Conservation (phyloP, 108 stramenopile species). For the Cyclostephanos tholiformis region DNA sequence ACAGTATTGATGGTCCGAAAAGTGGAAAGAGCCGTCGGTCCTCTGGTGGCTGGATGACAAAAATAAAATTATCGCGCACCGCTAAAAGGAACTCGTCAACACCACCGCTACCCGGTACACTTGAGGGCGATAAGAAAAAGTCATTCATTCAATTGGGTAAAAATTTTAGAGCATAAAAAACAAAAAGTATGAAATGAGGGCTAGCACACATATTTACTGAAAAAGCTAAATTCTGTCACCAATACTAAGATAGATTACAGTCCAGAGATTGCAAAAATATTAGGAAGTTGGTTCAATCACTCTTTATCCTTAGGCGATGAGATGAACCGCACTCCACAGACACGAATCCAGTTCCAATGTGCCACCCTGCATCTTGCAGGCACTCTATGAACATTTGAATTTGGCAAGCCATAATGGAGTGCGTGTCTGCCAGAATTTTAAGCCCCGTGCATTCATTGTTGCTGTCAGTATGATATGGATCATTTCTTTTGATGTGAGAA, state of each 20-base stretch:
- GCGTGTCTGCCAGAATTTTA: conserved; percentile 3
- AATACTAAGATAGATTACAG: too few relatives aligned
- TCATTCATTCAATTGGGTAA: conserved; percentile 24
- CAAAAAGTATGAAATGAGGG: neutral
- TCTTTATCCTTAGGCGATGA: conserved; percentile 14
- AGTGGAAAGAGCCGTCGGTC: conserved; percentile 14
- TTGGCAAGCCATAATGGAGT: conserved; percentile 13
- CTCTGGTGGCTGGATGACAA: conserved; percentile 32
- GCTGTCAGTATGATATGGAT: neutral
- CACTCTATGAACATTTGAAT: conserved; percentile 26
- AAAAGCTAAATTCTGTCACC: too few relatives aligned
- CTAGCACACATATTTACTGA: too few relatives aligned
- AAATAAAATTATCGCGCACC: conserved; percentile 33
- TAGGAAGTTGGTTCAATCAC: neutral
- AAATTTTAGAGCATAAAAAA: neutral
- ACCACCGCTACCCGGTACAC: neutral
- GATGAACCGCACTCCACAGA: conserved; percentile 47
- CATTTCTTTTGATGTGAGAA: conserved; percentile 5
- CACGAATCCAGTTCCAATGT: conserved; percentile 41
- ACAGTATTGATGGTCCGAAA: conserved; percentile 28
- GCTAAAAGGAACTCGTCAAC: conserved; percentile 8
- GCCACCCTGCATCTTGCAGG: conserved; percentile 34
- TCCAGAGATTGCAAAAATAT: too few relatives aligned
- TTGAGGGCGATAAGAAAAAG: conserved; percentile 43
- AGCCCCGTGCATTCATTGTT: neutral